These are phyloP conservation scores for Xylaria curta DNA, from an alignment of 495 filamentous ascomycete genomes.

Conservation along the genomic window DNA sequence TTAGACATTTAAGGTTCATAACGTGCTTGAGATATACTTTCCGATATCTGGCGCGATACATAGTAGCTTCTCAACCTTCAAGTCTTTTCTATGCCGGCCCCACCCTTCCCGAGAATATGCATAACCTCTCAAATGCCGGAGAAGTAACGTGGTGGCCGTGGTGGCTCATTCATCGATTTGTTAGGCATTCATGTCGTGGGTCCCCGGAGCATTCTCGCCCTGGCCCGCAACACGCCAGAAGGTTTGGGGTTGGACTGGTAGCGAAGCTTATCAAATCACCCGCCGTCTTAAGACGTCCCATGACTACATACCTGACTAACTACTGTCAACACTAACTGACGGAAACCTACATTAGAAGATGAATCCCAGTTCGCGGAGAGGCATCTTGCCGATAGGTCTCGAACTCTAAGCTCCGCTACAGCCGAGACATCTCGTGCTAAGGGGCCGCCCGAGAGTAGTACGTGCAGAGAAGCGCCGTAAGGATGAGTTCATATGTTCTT, in stretches of 20 bases:
- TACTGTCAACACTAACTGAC: not conserved
- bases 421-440: not conserved
- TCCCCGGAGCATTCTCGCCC: not conserved
- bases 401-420: slow-evolving; percentile 10
- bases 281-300: not conserved
- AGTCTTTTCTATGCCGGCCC: not conserved
- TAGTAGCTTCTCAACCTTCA: not conserved
- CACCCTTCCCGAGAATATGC: not conserved
- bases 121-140: not conserved
- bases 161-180: not conserved
- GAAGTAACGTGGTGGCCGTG: not conserved
- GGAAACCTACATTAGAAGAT: not conserved
- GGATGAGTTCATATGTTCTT: slow-evolving; percentile 9
- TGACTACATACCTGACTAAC: not conserved
- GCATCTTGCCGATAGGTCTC: slow-evolving; percentile 1
- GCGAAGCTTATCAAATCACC: not conserved
- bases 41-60: not conserved
- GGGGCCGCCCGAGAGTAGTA: not conserved
- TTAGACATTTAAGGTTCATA: not conserved
- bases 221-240: not conserved
- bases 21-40: not conserved
- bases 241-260: not conserved
- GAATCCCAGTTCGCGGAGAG: not conserved
- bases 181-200: not conserved
- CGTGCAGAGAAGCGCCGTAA: slow-evolving; percentile 20